Conservation (phyloP, 2,329 filamentous ascomycete species). For the Penicillium aurantiogriseum region DNA sequence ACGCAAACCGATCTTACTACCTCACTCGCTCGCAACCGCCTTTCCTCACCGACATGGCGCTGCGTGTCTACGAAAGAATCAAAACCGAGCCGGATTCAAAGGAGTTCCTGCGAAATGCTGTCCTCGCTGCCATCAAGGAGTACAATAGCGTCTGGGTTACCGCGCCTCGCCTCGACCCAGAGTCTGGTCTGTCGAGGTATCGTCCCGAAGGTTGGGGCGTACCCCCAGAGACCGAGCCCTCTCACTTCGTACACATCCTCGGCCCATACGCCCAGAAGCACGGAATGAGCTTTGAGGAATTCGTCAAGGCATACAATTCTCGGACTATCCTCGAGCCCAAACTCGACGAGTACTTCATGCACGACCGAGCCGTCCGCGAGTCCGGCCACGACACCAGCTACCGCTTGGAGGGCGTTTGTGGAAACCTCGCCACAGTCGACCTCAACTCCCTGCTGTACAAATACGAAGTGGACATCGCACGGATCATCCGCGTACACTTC, state of each 20-base stretch:
- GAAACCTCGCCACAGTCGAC: conserved; percentile 88
- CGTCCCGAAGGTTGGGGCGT: conserved; percentile 80
- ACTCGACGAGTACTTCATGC: conserved; percentile 90
- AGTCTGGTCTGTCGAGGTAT: conserved; percentile 79
- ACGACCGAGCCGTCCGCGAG: conserved; percentile 92
- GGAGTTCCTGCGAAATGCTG: conserved; percentile 77
- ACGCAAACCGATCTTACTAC: conserved; percentile 95
- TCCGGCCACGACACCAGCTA: conserved; percentile 97
- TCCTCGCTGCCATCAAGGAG: conserved; percentile 93
- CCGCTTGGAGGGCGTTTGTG: conserved; percentile 82
- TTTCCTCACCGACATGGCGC: conserved; percentile 94
- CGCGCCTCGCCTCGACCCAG: conserved; percentile 72
- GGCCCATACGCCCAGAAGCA: conserved; percentile 81
- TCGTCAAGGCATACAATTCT: conserved; percentile 84
- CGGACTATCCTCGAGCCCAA: conserved; percentile 76
- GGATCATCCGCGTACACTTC: conserved; percentile 80
- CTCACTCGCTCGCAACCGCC: conserved; percentile 91
- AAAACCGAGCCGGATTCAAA: conserved; percentile 76
- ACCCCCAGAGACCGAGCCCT: conserved; percentile 85
- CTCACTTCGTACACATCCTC: conserved; percentile 80
- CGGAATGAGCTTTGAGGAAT: conserved; percentile 76
- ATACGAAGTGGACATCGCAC: conserved; percentile 90
- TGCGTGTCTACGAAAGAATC: conserved; percentile 91
- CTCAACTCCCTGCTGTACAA: conserved; percentile 95
- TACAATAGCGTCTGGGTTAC: conserved; percentile 87